phyloP scores from a whole-genome alignment of 306 rosid species.

The Dryas alaskensis region DNA sequence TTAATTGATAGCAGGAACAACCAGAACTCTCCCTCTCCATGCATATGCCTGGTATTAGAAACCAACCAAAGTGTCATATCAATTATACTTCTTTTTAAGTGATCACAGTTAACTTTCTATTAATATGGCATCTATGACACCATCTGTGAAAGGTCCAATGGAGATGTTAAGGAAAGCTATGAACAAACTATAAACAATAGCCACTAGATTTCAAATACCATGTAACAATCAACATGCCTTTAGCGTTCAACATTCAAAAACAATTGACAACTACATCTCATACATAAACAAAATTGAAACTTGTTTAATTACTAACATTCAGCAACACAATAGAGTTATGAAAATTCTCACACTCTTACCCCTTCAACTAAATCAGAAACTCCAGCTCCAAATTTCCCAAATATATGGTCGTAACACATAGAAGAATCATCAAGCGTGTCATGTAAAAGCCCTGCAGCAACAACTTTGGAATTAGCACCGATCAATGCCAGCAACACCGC shows the following conservation, averaged over 20 bases:
- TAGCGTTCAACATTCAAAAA: background rate
- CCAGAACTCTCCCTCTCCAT: no score
- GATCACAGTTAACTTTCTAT: background rate
- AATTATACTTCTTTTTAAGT: no score
- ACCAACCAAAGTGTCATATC: background rate
- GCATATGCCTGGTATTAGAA: background rate
- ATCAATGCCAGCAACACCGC: slow-evolving; percentile 85
- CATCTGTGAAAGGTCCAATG: background rate
- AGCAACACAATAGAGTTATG: background rate
- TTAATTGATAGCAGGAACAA: background rate
- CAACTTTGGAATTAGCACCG: slow-evolving; percentile 86
- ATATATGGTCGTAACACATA: slow-evolving; percentile 63
- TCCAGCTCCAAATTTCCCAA: slow-evolving; percentile 66
- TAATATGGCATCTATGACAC: background rate
- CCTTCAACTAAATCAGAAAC: slow-evolving; percentile 90
- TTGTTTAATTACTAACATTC: background rate
- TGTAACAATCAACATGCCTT: background rate
- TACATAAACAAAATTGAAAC: background rate
- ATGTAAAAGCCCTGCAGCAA: slow-evolving; percentile 97
- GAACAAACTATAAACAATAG: background rate
- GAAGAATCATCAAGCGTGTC: slow-evolving; percentile 90
- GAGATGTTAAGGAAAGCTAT: background rate
- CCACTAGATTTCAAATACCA: background rate
- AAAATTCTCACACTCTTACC: slow-evolving; percentile 47
- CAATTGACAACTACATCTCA: background rate